Evolutionary conservation across 2,329 filamentous ascomycete genomes (phyloP).

Genomic region (Incumbomyces delicatus): DNA sequence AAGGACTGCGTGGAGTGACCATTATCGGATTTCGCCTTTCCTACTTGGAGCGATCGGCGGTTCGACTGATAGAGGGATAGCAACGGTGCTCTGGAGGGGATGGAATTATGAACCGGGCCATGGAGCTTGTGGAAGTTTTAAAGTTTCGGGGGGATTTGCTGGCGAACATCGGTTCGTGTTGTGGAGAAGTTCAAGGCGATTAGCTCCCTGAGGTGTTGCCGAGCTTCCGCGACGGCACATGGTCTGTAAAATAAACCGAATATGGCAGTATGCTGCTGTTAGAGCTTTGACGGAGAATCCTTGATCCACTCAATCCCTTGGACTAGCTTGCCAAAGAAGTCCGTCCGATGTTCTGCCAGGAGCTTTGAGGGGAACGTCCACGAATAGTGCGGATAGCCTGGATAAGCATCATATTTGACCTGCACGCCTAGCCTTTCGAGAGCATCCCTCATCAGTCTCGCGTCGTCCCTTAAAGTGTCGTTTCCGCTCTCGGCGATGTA

Average conservation of each 20-base stretch:
- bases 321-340: conserved; percentile 9
- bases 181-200: too few relatives aligned
- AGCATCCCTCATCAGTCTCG: conserved; percentile 6
- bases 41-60: too few relatives aligned
- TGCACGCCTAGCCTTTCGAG: conserved; percentile 1
- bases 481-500: conserved; percentile 6
- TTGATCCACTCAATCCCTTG: conserved; percentile 2
- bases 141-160: too few relatives aligned
- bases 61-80: too few relatives aligned
- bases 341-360: conserved; percentile 2
- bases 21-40: too few relatives aligned
- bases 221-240: background rate
- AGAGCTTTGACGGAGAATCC: background rate
- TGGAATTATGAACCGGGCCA: too few relatives aligned
- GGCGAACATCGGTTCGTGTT: too few relatives aligned
- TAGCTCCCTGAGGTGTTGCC: background rate
- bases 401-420: conserved; percentile 5
- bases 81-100: too few relatives aligned
- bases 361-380: conserved; percentile 5
- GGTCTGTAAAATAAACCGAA: too few relatives aligned
- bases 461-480: conserved; percentile 8
- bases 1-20: too few relatives aligned
- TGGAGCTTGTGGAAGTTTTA: too few relatives aligned
- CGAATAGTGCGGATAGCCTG: conserved; percentile 7
- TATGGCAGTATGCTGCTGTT: too few relatives aligned